Evolutionary conservation across 768 basidiomycete genomes (phyloP), one percentile per base, ranked within the genome.

Genomic region (Termitomyces sp.): DNA sequence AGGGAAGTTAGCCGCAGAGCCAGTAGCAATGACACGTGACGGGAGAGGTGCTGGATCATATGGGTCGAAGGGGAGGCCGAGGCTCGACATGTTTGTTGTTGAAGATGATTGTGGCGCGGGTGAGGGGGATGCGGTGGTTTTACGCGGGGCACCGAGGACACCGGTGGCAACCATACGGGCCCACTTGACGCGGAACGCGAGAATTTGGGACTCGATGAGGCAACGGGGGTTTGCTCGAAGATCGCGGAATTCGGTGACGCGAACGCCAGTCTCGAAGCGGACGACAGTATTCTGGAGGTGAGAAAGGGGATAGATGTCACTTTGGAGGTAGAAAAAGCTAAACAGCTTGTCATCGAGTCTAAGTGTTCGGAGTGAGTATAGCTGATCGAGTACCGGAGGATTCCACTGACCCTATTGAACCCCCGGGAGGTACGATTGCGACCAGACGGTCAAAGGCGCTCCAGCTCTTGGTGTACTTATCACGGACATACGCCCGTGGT

Each of bases 401-500:
- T 22, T 10, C 28, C 47, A 74, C 85, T 41, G 66, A 91, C 88
- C 92, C 92, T 56, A 93, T 93, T 0, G 89, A 90, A 7, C 92
- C 92, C 10, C 91, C 92, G 0, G 91, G 91, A n/a, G 92, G 90
- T 0, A 94, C 90, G 59, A 94, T 91, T 5, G 89, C 88, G 18
- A 94, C 88, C 6, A 94, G 80, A 10, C 92, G 84, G 68, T 93
- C 91, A 64, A 94, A 93, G 2, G 91, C 91, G 67, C 89, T 91
- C 92, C 92, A 94, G 62, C 88, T 91, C 71, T 94, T 94, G 26
- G 90, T 92, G 67, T 94, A 94, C 88, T 92, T 89, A 63, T 93
- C 91, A 56, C 91, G 83, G 47, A 92, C 92, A 20, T 92, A 78
- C 1, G 90, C 88, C 51, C 91, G 83, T 11, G 92, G 88, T 26